Conservation (phyloP, 129 eudicot genomes). For the Flaveria robusta region DNA sequence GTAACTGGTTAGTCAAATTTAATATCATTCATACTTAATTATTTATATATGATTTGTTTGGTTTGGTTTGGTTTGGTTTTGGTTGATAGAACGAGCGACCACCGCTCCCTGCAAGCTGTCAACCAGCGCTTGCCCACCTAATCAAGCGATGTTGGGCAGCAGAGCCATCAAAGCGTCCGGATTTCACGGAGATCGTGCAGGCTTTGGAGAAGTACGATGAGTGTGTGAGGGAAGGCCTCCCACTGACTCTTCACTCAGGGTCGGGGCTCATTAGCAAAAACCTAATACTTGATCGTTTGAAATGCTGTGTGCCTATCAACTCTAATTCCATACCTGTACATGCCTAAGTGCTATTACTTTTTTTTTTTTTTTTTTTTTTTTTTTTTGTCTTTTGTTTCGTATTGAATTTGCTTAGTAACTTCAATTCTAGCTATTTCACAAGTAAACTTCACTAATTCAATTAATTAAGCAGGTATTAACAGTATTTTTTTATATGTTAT, state of each 20-base stretch:
- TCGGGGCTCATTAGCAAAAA: constrained; percentile 46
- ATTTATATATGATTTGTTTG: no score
- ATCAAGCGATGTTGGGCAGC: constrained; percentile 93
- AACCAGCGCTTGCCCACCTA: constrained; percentile 88
- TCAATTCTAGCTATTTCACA: no score
- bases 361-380: no score
- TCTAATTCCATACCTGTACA: constrained; percentile 79
- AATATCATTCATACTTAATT: no score
- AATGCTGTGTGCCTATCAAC: constrained; percentile 61
- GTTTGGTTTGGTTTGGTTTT: no score
- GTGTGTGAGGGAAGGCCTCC: constrained; percentile 93
- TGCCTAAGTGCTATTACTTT: constrained; percentile 40
- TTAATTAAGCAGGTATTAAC: no score
- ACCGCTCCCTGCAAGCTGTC: constrained; percentile 94
- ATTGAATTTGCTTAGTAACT: no score
- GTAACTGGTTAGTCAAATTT: no score
- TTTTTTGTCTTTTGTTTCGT: no score
- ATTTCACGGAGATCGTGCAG: constrained; percentile 77
- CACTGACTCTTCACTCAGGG: constrained; percentile 67
- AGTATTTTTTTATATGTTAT: no score
- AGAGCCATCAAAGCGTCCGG: constrained; percentile 89
- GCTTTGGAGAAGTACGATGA: constrained; percentile 86
- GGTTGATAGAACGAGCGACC: constrained; percentile 74
- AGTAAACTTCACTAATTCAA: no score
- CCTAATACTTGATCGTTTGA: constrained; percentile 65